Conservation (phyloP, 768 basidiomycete species). For the Mycena venus region DNA sequence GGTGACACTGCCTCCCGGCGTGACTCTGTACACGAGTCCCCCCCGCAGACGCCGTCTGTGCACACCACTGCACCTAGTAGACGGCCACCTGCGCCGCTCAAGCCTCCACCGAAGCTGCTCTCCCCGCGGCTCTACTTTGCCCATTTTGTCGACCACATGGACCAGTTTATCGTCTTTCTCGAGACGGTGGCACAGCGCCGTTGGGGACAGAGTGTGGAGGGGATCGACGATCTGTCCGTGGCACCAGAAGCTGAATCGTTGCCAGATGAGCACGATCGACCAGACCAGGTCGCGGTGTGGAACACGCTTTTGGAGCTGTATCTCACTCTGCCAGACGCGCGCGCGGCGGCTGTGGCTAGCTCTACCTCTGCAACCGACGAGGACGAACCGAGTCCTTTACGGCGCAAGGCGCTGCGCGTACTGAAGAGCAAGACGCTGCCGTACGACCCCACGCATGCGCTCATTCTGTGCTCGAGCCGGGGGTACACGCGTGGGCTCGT, state of each 20-base stretch:
- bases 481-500: slow-evolving; percentile 89
- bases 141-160: slow-evolving; percentile 92
- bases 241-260: slow-evolving; percentile 27
- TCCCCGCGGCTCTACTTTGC: slow-evolving; percentile 93
- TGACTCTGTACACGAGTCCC: slow-evolving; percentile 54
- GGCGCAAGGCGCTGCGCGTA: slow-evolving; percentile 80
- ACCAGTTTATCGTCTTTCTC: slow-evolving; percentile 87
- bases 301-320: slow-evolving; percentile 96
- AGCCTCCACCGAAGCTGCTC: slow-evolving; percentile 64
- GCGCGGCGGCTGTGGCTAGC: slow-evolving; percentile 28
- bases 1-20: slow-evolving; percentile 52
- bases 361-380: slow-evolving; percentile 41
- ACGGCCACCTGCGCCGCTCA: slow-evolving; percentile 37
- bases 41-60: slow-evolving; percentile 51
- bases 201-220: slow-evolving; percentile 82
- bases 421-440: slow-evolving; percentile 74
- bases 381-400: slow-evolving; percentile 42
- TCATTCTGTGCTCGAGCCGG: slow-evolving; percentile 93
- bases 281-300: slow-evolving; percentile 91
- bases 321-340: slow-evolving; percentile 66
- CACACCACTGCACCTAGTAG: slow-evolving; percentile 36
- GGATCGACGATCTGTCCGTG: slow-evolving; percentile 36
- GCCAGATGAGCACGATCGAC: slow-evolving; percentile 51
- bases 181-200: slow-evolving; percentile 86
- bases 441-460: slow-evolving; percentile 91